Base-by-base conservation (phyloP, 495 filamentous ascomycete species). In the Aspergillus egyptiacus region DNA sequence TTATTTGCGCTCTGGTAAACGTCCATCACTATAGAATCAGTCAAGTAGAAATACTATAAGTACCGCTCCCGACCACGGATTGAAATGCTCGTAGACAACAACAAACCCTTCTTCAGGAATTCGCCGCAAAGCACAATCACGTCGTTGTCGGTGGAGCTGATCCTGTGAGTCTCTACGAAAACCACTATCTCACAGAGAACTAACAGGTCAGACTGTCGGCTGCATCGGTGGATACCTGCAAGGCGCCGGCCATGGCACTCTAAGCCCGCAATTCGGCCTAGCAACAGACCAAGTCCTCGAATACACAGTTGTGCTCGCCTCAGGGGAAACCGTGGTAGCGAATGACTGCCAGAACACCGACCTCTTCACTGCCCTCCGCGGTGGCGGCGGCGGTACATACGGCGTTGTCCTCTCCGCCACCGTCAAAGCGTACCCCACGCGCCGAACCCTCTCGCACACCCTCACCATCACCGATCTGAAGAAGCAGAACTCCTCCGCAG, bases 301-400 rank as follows among this genome's bases (percentile, higher is more conserved):
- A 52, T 48, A 51, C 8, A 30, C 52, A 15, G 75, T 83, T 33
- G 64, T 83, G n/a, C 76, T 77, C 0, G 73, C 79, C 5, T 60
- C 73, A 14, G 80, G 80, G 9, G 36, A 54, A 4, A 64, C 68
- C 6, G 63, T 72, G 2, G 77, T 66, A 0, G 76, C 76, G 17
- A 76, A 68, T 48, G 51, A 70, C 0, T 66, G 66, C 24, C 60
- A 68, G 41, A 73, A 83, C 51, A 32, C 73, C 0, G 80, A 84
- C 37, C 74, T 83, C 15, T 84, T 80, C 64, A 81, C 68, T 8
- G 72, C 72, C 2, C 56, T 82, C 22, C 69, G 79, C 2, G 54
- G 59, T 38, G 65, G 65, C 8, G 77, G 77, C 5, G 62, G 61
- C 6, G 72, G 74, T n/a, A 76, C 65, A 31, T 79, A 72, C 46